phyloP scores from a whole-genome alignment of 2,329 filamentous ascomycete species.

The Aspergillus sp. region DNA sequence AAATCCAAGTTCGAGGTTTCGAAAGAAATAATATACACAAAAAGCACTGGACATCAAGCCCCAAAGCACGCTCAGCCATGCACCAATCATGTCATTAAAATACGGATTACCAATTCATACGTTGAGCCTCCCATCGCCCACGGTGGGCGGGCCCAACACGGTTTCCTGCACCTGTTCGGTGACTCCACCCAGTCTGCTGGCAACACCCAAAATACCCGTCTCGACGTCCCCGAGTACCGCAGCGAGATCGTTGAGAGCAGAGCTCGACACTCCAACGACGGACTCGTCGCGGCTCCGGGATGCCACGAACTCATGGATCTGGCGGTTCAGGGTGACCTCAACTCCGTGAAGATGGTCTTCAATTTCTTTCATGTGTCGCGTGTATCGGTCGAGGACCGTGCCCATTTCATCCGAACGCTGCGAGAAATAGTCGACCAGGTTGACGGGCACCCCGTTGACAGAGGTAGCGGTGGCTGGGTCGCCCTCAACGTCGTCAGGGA shows the following conservation, averaged over 20 bases:
- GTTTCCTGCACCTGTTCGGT: constrained; percentile 57
- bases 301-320: constrained; percentile 50
- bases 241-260: constrained; percentile 42
- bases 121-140: constrained; percentile 21
- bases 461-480: constrained; percentile 34
- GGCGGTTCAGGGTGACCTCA: constrained; percentile 54
- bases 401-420: constrained; percentile 57
- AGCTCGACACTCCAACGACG: constrained; percentile 39
- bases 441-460: constrained; percentile 49
- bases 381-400: constrained; percentile 51
- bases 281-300: constrained; percentile 35
- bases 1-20: not conserved
- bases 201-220: constrained; percentile 57
- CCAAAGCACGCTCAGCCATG: too few species aligned
- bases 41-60: not conserved
- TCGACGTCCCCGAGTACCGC: constrained; percentile 60
- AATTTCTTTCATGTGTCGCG: constrained; percentile 56
- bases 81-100: too few species aligned
- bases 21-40: not conserved
- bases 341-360: constrained; percentile 59
- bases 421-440: constrained; percentile 59
- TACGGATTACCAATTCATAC: constrained; percentile 2
- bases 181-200: constrained; percentile 52
- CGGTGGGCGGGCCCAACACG: constrained; percentile 37
- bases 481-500: constrained; percentile 41